These are phyloP conservation scores for Quillaja saponaria DNA, from an alignment of 306 rosid species.

Conservation along the genomic window DNA sequence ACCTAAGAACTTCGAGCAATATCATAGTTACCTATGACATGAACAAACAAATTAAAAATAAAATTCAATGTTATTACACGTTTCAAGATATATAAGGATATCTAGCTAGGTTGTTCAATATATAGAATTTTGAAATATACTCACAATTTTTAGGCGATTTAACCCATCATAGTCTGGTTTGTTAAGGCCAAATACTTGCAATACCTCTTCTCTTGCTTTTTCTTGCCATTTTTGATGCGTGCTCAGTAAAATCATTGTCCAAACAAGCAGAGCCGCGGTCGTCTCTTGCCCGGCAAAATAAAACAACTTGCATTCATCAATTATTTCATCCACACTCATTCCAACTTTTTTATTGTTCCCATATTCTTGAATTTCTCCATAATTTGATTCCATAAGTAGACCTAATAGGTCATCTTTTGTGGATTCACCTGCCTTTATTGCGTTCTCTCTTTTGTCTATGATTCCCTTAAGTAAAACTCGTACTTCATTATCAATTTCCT, in stretches of 20 bases:
- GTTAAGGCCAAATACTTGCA: constrained; percentile 32
- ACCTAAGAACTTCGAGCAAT: constrained; percentile 43
- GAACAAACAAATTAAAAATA: no score
- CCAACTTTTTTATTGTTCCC: constrained; percentile 32
- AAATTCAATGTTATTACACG: no score
- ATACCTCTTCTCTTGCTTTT: constrained; percentile 40
- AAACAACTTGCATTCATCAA: constrained; percentile 44
- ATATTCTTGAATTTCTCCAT: constrained; percentile 23
- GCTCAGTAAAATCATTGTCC: constrained; percentile 40
- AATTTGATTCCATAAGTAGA: constrained; percentile 36
- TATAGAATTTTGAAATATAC: no score
- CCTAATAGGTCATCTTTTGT: constrained; percentile 32
- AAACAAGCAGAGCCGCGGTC: constrained; percentile 36
- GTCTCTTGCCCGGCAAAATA: constrained; percentile 51
- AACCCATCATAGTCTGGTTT: constrained; percentile 38
- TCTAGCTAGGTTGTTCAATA: no score
- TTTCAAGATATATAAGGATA: no score
- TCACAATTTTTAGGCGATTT: constrained; percentile 39
- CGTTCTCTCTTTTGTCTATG: constrained; percentile 30
- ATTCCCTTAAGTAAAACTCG: constrained; percentile 15
- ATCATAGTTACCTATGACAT: constrained; percentile 43
- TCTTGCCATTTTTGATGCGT: constrained; percentile 43
- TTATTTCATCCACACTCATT: constrained; percentile 40
- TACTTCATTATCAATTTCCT: constrained; percentile 22
- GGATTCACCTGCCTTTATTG: constrained; percentile 25